Evolutionary conservation across 768 basidiomycete genomes (phyloP).

Genomic region (Suillus paluster): DNA sequence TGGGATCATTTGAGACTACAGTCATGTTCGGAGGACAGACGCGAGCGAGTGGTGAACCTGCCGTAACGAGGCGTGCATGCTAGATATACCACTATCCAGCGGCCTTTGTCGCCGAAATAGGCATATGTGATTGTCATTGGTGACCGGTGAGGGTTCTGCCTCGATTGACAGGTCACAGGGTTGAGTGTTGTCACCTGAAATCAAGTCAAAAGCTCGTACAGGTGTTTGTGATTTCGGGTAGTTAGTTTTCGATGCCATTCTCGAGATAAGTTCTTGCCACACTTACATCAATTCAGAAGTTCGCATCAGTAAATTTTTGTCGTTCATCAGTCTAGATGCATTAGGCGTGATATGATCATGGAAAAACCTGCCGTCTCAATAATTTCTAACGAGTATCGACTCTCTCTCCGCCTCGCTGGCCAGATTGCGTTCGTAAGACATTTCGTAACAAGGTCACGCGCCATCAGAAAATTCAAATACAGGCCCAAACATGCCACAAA

Average conservation of each 20-base stretch:
- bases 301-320: neutral
- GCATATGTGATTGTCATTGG: neutral
- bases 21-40: neutral
- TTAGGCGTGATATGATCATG: neutral
- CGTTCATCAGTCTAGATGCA: neutral
- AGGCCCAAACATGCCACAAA: neutral
- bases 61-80: neutral
- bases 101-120: neutral
- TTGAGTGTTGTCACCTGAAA: no score
- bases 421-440: neutral
- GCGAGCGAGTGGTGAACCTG: neutral
- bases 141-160: no score
- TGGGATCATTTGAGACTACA: neutral
- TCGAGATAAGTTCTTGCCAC: neutral
- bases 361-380: neutral
- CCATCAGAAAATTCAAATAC: neutral
- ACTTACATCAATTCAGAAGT: neutral
- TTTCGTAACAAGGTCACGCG: neutral
- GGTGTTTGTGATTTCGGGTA: neutral
- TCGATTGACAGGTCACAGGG: neutral
- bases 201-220: neutral
- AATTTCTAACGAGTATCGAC: neutral
- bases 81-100: neutral
- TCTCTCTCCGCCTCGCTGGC: neutral
- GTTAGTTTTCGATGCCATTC: neutral